phyloP scores from a whole-genome alignment of 371 early-diverging fungal genomes.

The Syncephalis fuscata region DNA sequence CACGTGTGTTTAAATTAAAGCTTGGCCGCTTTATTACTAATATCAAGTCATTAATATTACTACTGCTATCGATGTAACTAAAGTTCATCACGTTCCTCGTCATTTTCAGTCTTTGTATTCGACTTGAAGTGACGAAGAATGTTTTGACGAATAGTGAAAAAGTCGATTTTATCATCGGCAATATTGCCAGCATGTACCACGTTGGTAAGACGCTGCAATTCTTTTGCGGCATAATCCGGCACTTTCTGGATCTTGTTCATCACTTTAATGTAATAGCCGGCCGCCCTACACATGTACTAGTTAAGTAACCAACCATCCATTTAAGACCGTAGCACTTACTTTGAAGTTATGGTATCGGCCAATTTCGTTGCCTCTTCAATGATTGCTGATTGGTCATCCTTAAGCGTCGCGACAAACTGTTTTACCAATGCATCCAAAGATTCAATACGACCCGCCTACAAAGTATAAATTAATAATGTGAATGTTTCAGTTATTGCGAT shows the following conservation, averaged over 20 bases:
- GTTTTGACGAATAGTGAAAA: conserved; percentile 56
- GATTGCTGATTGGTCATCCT: neutral
- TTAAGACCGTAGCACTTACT: neutral
- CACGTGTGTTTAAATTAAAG: no score
- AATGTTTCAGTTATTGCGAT: no score
- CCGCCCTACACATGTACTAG: conserved; percentile 6
- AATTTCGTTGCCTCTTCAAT: neutral
- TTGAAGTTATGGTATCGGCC: neutral
- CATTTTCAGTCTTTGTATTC: conserved; percentile 5
- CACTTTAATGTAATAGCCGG: conserved; percentile 53
- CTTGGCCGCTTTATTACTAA: no score
- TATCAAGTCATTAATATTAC: no score
- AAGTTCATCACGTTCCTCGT: no score
- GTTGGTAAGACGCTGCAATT: conserved; percentile 50
- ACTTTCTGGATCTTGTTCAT: conserved; percentile 48
- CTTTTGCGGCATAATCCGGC: conserved; percentile 37
- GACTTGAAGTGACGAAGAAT: conserved; percentile 42
- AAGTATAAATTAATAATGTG: no score
- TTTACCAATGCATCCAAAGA: conserved; percentile 45
- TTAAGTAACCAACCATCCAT: neutral
- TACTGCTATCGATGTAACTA: no score
- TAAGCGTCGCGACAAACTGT: conserved; percentile 36
- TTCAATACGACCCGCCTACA: conserved; percentile 50
- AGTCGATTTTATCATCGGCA: conserved; percentile 42
- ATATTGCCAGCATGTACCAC: conserved; percentile 38